Evolutionary conservation across 2,329 filamentous ascomycete genomes (phyloP), one percentile per base, ranked within the genome.

Genomic region (Ophiosphaerella herpotricha): DNA sequence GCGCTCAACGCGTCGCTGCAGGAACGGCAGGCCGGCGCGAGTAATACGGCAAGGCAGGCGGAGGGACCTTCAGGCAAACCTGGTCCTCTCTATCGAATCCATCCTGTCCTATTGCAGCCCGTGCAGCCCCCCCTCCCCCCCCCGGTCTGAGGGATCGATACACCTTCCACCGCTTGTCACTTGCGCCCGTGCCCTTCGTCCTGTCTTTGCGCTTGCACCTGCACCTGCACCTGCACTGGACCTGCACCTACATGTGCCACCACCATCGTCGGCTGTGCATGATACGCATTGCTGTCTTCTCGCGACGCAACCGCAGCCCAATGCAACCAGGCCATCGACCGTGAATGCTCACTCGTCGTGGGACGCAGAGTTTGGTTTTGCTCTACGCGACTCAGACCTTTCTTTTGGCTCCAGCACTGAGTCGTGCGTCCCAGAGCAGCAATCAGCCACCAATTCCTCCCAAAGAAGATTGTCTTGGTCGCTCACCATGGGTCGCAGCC

Each of bases 401-500:
- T 39, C 48, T 44, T 49, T 46, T 31, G 42, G 55, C 43, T 52
- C 52, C 54, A 46, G 58, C 36, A 29, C 64, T 66, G 62, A 70
- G 57, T 67, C 64, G 66, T 57, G 52, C 32, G 37, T 43, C 42
- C 47, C 52, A 53, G 54, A 60, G 26, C 56, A 57, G 56, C 39
- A 50, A 46, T 55, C 60, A 66, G 60, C 61, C 60, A 61, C 64
- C 59, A 61, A 58, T 50, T 40, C 24, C 39, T 42, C 46, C 31
- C 37, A 32, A 46, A 38, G 36, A 42, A 52, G 36, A 48, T 43
- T 38, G 39, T 52, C 44, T 48, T 29, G 46, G 46, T 48, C 37
- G 34, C 34, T 24, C 61, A 64, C 34, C 52, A 71, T 72, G 70
- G 68, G 60, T 43, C 63, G 61, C 32, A 43, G 54, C 48, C 61